Evolutionary conservation across 345 rosid genomes (phyloP).

Genomic region (Angophora floribunda): DNA sequence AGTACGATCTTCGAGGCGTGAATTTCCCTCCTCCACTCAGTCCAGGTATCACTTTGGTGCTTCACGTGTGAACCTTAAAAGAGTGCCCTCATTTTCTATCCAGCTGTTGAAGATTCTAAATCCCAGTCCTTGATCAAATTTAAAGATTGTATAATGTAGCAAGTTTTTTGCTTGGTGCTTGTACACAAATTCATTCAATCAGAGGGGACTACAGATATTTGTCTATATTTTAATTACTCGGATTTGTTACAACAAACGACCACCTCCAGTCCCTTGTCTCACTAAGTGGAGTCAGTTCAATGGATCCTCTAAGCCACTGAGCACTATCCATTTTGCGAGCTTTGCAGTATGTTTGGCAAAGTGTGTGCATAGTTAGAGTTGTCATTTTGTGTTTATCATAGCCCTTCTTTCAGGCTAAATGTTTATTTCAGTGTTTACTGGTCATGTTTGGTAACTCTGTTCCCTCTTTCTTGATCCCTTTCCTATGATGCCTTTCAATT

Average conservation of each 20-base stretch:
- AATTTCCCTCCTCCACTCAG: slow-evolving; percentile 45
- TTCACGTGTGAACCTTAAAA: background rate
- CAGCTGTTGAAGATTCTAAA: background rate
- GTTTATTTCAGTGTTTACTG: background rate
- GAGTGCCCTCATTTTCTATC: background rate
- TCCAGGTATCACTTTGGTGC: slow-evolving; percentile 24
- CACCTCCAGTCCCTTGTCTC: background rate
- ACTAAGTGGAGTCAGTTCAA: background rate
- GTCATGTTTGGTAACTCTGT: background rate
- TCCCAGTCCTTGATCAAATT: background rate
- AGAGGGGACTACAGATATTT: background rate
- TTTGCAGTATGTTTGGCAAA: background rate
- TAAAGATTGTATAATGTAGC: background rate
- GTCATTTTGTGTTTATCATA: background rate
- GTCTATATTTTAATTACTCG: background rate
- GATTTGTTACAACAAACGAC: background rate
- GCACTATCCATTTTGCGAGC: background rate
- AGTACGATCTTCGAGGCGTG: slow-evolving; percentile 55
- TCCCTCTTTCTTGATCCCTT: background rate
- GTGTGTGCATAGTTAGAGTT: background rate
- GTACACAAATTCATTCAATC: background rate
- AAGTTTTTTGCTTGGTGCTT: background rate
- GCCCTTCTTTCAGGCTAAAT: background rate
- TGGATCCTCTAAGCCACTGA: background rate
- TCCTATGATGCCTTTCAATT: background rate